phyloP scores from a whole-genome alignment of 23 red algal species.

The Gracilaria gracilis region DNA sequence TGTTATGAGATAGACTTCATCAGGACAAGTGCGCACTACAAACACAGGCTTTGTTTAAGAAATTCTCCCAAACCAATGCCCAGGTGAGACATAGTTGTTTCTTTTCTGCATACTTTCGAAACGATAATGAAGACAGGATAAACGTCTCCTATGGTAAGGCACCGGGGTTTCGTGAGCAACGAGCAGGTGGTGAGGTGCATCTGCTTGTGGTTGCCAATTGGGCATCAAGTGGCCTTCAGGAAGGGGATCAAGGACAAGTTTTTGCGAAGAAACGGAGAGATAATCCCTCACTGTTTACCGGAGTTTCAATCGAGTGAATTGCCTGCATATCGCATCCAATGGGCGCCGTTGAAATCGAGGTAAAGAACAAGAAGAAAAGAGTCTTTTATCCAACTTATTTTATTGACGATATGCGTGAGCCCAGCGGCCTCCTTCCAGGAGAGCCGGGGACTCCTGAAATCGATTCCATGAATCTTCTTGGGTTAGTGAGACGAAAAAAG shows the following conservation, averaged over 20 bases:
- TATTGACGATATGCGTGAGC: conserved; percentile 13
- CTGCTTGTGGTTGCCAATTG: neutral
- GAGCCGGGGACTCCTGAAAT: neutral
- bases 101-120: conserved; percentile 18
- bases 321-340: conserved; percentile 16
- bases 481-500: neutral
- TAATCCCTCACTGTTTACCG: neutral
- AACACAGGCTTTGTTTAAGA: neutral
- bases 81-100: neutral
- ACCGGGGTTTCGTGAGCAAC: neutral
- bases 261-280: neutral
- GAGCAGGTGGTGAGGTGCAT: neutral
- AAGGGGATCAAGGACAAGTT: conserved; percentile 15
- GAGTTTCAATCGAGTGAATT: neutral
- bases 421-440: neutral
- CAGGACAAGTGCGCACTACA: neutral
- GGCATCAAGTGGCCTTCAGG: neutral
- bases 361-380: neutral
- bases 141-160: conserved; percentile 2
- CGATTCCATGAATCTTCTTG: neutral
- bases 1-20: neutral
- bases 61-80: neutral
- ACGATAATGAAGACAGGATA: neutral
- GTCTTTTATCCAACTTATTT: neutral
- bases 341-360: neutral